These are phyloP conservation scores for Shiraia sp. DNA, from an alignment of 2,329 filamentous ascomycete genomes.

Conservation along the genomic window DNA sequence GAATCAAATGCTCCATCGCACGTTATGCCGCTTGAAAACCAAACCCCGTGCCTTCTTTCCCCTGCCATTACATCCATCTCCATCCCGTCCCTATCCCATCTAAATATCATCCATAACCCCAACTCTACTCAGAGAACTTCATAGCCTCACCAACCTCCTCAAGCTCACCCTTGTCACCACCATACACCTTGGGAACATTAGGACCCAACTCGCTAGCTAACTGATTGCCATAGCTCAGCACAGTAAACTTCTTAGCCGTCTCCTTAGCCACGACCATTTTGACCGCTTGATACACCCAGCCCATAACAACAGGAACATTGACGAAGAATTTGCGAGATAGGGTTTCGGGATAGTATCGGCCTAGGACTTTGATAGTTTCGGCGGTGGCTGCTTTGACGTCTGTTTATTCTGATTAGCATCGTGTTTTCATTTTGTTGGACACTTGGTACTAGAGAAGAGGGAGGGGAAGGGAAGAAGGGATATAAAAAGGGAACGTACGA, in stretches of 20 bases:
- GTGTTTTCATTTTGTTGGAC: no score
- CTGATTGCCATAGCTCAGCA: constrained; percentile 62
- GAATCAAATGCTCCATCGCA: constrained; percentile 2
- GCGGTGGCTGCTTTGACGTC: constrained; percentile 74
- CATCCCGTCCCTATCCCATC: background rate
- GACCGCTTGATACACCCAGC: constrained; percentile 63
- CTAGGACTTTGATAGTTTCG: constrained; percentile 81
- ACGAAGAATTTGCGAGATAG: constrained; percentile 93
- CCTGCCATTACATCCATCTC: constrained; percentile 5
- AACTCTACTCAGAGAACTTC: constrained; percentile 34
- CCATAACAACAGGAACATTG: constrained; percentile 90
- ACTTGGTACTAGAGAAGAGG: no score
- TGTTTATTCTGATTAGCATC: no score
- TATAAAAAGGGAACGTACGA: no score
- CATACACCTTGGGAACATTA: constrained; percentile 75
- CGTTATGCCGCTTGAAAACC: background rate
- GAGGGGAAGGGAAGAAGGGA: no score
- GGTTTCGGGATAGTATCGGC: constrained; percentile 84
- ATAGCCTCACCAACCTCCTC: constrained; percentile 49
- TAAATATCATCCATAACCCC: background rate
- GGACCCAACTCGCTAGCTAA: constrained; percentile 69
- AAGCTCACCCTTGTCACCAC: constrained; percentile 67
- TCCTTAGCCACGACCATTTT: constrained; percentile 53
- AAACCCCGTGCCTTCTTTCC: no score
- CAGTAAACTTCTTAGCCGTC: constrained; percentile 54